A percentile compares a stretch with the other conserved stretches of the same genome.
Evolutionary conservation across 306 rosid species (phyloP).

Genomic region (Pyrus pyrifolia): DNA sequence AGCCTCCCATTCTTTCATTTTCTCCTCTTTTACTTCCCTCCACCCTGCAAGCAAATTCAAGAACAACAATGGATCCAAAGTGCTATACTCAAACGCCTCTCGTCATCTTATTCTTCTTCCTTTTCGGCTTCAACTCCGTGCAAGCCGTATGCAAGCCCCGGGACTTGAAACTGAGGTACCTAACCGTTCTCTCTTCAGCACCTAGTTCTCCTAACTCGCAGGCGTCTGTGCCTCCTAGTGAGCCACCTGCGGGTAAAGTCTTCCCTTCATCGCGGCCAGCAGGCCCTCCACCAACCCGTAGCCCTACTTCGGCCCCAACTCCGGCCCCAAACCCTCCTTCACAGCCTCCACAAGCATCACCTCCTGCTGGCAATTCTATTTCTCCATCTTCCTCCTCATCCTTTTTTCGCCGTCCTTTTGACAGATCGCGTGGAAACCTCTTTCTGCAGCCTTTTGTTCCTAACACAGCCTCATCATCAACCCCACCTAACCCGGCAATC

Average conservation of each 20-base stretch:
- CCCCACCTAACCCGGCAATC: neutral
- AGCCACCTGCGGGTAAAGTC: neutral
- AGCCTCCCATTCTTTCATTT: neutral
- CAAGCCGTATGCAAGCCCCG: constrained; percentile 1
- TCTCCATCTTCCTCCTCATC: neutral
- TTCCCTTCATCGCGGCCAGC: neutral
- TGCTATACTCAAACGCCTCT: neutral
- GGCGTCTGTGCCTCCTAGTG: neutral
- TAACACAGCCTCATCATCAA: neutral
- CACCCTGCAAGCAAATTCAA: neutral
- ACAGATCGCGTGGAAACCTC: neutral
- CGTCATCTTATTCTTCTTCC: neutral
- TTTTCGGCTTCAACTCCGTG: neutral
- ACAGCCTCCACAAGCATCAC: neutral
- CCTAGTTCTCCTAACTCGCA: neutral
- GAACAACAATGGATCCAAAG: neutral
- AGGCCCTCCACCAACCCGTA: neutral
- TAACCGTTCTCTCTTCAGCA: neutral
- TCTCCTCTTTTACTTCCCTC: neutral
- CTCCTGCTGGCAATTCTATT: neutral
- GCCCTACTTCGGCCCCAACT: neutral
- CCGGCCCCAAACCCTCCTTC: neutral
- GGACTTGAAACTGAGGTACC: neutral
- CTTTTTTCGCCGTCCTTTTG: neutral
- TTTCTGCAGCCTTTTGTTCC: neutral